Evolutionary conservation across 2,329 filamentous ascomycete species (phyloP).

Genomic region (Tympanopsis confertula): DNA sequence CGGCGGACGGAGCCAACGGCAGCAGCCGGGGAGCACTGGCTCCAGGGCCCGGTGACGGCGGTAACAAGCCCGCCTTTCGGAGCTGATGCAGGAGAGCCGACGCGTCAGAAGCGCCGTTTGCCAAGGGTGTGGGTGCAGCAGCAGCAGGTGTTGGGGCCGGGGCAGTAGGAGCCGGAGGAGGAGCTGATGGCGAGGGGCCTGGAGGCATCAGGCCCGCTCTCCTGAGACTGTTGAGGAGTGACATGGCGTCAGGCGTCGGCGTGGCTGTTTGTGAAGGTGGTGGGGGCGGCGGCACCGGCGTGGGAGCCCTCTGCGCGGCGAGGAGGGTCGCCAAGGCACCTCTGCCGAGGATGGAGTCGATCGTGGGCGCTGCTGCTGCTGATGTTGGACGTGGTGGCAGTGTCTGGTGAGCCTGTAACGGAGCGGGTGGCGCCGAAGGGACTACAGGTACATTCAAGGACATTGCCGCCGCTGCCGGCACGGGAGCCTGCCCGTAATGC

Average conservation of each 20-base stretch:
- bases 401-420: conserved; percentile 16
- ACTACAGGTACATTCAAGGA: conserved; percentile 16
- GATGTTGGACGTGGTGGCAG: conserved; percentile 19
- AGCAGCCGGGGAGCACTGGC: conserved; percentile 20
- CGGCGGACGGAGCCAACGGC: conserved; percentile 24
- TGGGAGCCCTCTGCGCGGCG: conserved; percentile 14
- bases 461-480: conserved; percentile 7
- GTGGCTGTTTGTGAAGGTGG: conserved; percentile 31
- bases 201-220: conserved; percentile 29
- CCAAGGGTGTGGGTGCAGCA: too few relatives aligned
- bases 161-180: conserved; percentile 19
- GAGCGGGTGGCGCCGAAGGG: conserved; percentile 13
- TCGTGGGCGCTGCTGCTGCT: conserved; percentile 27
- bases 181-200: conserved; percentile 34
- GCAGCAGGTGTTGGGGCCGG: too few relatives aligned
- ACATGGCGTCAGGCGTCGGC: conserved; percentile 38
- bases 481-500: too few relatives aligned
- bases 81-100: conserved; percentile 56
- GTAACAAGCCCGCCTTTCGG: conserved; percentile 55
- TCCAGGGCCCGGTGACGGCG: conserved; percentile 27
- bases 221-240: conserved; percentile 32
- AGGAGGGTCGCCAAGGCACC: conserved; percentile 48
- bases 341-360: conserved; percentile 47
- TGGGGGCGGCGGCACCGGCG: conserved; percentile 37
- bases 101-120: conserved; percentile 27